These are phyloP conservation scores for Cystobasidium ongulense DNA, from an alignment of 768 basidiomycete species.

Conservation along the genomic window DNA sequence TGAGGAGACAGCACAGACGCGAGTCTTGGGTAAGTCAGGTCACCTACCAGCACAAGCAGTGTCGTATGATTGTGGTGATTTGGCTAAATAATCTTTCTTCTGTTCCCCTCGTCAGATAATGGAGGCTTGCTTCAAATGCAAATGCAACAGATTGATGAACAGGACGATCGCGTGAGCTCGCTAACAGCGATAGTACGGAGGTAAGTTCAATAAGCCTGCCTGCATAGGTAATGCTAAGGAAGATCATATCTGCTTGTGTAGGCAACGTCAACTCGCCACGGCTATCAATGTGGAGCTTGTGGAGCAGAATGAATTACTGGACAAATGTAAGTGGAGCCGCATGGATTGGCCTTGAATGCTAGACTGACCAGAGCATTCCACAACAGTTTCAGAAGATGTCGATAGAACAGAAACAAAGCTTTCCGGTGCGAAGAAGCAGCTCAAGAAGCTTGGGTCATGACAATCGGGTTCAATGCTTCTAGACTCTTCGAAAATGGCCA, in stretches of 20 bases:
- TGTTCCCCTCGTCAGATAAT: no score
- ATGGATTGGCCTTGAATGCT: conserved; percentile 30
- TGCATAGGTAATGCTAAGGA: no score
- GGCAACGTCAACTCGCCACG: conserved; percentile 77
- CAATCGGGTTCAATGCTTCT: neutral
- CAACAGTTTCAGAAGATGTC: conserved; percentile 55
- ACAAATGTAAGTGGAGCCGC: neutral
- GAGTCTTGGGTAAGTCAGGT: conserved; percentile 53
- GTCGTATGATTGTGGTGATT: no score
- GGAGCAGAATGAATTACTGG: neutral
- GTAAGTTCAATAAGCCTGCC: neutral
- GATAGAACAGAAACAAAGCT: conserved; percentile 44
- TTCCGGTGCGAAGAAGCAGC: conserved; percentile 17
- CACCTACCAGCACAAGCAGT: no score
- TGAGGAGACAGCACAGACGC: conserved; percentile 72
- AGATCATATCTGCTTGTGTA: conserved; percentile 33
- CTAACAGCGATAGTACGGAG: conserved; percentile 65
- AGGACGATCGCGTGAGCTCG: conserved; percentile 68
- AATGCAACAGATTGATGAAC: conserved; percentile 65
- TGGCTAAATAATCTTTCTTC: no score
- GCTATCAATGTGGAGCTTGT: conserved; percentile 61
- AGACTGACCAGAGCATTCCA: conserved; percentile 48
- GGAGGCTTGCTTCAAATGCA: conserved; percentile 69
- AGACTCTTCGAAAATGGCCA: no score
- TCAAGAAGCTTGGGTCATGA: conserved; percentile 13